These are phyloP conservation scores for Dactylellina drechsleri DNA, from an alignment of 2,329 filamentous ascomycete species.

Conservation along the genomic window DNA sequence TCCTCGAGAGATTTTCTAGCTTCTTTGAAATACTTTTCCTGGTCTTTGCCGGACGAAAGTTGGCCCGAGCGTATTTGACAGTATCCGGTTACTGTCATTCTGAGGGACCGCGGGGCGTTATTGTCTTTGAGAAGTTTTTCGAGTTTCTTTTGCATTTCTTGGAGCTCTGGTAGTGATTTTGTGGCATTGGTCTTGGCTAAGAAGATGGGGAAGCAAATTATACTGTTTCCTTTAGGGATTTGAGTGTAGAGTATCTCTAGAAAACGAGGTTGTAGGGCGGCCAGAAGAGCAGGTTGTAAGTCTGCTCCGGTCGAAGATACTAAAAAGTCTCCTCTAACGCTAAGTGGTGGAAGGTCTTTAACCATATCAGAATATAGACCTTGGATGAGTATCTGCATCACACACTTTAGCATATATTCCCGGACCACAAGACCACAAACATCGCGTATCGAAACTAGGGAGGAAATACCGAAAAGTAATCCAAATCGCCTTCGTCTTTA, in stretches of 20 bases:
- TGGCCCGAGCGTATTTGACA: slow-evolving; percentile 36
- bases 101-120: slow-evolving; percentile 8
- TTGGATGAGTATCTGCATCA: slow-evolving; percentile 30
- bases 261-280: slow-evolving; percentile 13
- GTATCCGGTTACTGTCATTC: slow-evolving; percentile 41
- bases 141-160: slow-evolving; percentile 9
- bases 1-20: slow-evolving; percentile 28
- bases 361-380: slow-evolving; percentile 30
- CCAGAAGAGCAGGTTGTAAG: slow-evolving; percentile 4
- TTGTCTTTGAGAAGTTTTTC: slow-evolving; percentile 31
- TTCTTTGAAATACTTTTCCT: slow-evolving; percentile 43
- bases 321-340: neutral
- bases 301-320: neutral
- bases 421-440: neutral
- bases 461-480: slow-evolving; percentile 35
- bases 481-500: slow-evolving; percentile 24
- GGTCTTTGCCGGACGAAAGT: slow-evolving; percentile 11
- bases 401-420: neutral
- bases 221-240: slow-evolving; percentile 29
- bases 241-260: slow-evolving; percentile 38
- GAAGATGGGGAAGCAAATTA: slow-evolving; percentile 25
- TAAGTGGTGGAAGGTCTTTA: slow-evolving; percentile 19
- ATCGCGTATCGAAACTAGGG: neutral
- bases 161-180: neutral
- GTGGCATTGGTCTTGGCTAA: slow-evolving; percentile 32